Percentiles rank a stretch among this genome's conserved stretches.
phyloP scores from a whole-genome alignment of 1,284 basidiomycete species.

The Ganoderma meredithae region DNA sequence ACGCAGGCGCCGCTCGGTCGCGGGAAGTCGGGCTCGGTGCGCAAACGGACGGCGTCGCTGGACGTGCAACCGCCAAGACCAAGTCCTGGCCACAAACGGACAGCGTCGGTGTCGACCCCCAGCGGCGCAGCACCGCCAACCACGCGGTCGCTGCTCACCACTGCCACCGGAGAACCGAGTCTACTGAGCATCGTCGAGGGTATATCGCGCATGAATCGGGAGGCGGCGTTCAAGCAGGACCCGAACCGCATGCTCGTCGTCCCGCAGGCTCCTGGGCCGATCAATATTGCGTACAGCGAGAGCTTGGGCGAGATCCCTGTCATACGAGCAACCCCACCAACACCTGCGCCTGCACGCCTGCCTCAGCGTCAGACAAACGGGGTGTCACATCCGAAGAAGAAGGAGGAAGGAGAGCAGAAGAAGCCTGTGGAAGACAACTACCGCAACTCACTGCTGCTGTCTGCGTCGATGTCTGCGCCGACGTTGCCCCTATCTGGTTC shows the following conservation, averaged over 20 bases:
- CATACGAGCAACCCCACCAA: background rate
- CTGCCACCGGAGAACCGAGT: constrained; percentile 45
- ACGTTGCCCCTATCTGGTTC: constrained; percentile 23
- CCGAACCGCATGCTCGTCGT: constrained; percentile 41
- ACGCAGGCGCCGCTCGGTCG: constrained; percentile 13
- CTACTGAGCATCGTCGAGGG: constrained; percentile 75
- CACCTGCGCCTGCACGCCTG: background rate
- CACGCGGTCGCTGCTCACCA: background rate
- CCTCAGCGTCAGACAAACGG: constrained; percentile 15
- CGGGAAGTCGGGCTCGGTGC: constrained; percentile 17
- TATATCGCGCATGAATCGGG: constrained; percentile 53
- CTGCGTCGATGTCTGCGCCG: constrained; percentile 35
- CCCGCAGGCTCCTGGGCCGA: constrained; percentile 48
- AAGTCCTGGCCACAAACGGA: constrained; percentile 28
- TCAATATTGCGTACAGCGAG: constrained; percentile 29
- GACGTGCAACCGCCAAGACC: constrained; percentile 20
- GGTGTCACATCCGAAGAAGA: background rate
- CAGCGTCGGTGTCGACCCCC: constrained; percentile 24
- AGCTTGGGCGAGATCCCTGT: constrained; percentile 24
- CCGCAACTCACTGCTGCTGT: constrained; percentile 28
- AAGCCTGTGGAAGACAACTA: constrained; percentile 28
- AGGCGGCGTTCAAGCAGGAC: constrained; percentile 37
- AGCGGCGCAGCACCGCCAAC: constrained; percentile 15
- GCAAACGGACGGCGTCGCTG: constrained; percentile 32
- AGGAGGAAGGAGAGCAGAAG: background rate